A percentile compares a stretch with the other conserved stretches of the same genome.
These are phyloP conservation scores for Eimeria acervulina DNA, from an alignment of 169 alveolate genomes.

Conservation along the genomic window DNA sequence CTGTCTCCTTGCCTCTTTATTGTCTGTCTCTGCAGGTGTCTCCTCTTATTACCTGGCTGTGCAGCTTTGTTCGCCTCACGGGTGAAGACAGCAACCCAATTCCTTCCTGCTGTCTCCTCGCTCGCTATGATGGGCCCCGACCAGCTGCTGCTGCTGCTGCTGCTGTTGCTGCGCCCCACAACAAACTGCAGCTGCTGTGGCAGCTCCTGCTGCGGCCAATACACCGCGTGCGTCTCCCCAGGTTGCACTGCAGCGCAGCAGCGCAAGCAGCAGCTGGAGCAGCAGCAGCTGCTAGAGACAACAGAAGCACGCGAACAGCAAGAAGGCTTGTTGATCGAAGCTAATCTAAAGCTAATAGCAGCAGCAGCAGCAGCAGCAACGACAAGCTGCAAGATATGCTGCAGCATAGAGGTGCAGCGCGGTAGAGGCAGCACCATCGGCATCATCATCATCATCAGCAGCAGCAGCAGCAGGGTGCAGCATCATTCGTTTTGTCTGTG, in stretches of 20 bases:
- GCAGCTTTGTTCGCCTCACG: constrained; percentile 64
- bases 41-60: constrained; percentile 32
- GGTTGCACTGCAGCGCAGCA: constrained; percentile 70
- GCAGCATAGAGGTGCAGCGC: background rate
- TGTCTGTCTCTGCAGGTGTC: background rate
- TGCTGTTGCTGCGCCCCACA: constrained; percentile 42
- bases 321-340: background rate
- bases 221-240: constrained; percentile 58
- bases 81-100: constrained; percentile 87
- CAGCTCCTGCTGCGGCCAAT: constrained; percentile 72
- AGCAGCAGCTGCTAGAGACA: background rate
- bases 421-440: background rate
- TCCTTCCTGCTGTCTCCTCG: constrained; percentile 91
- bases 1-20: background rate
- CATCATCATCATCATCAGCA: background rate
- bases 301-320: background rate
- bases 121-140: constrained; percentile 89
- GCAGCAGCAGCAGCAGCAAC: background rate
- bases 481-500: too few relatives aligned
- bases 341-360: background rate
- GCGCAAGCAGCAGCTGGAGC: background rate
- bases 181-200: constrained; percentile 68
- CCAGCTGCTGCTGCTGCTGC: constrained; percentile 86
- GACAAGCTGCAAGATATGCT: background rate
- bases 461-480: too few relatives aligned